These are phyloP conservation scores for Aspergillus aculeatinus DNA, from an alignment of 2,329 filamentous ascomycete genomes.

Conservation along the genomic window DNA sequence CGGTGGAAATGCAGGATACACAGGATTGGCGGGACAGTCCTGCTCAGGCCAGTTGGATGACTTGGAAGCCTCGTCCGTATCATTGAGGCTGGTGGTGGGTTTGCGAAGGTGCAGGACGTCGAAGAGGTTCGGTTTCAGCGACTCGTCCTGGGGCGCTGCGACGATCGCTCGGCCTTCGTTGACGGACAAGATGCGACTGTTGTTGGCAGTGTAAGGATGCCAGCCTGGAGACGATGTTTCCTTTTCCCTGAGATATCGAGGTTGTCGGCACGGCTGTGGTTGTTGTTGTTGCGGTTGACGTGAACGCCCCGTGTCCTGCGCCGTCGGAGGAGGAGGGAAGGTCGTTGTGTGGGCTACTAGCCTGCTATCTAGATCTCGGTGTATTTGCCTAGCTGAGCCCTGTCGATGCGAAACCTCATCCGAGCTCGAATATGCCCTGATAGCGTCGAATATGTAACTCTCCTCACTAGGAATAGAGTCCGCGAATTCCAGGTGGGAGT, in stretches of 20 bases:
- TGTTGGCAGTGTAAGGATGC: constrained; percentile 20
- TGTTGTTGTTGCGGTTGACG: background rate
- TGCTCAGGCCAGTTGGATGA: constrained; percentile 25
- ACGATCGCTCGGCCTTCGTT: background rate
- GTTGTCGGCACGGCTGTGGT: background rate
- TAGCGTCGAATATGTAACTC: constrained; percentile 40
- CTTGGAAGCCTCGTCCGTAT: constrained; percentile 21
- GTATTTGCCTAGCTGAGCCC: constrained; percentile 8
- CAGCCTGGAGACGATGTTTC: constrained; percentile 19
- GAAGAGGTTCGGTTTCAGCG: background rate
- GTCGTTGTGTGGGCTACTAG: constrained; percentile 31
- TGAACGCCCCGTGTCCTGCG: constrained; percentile 2
- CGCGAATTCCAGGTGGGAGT: constrained; percentile 13
- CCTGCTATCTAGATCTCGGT: constrained; percentile 23
- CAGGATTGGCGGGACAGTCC: constrained; percentile 30
- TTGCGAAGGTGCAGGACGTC: constrained; percentile 18
- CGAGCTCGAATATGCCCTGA: constrained; percentile 30
- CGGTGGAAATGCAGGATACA: constrained; percentile 38
- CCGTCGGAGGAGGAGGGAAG: constrained; percentile 23
- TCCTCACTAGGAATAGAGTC: constrained; percentile 37
- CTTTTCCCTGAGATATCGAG: background rate
- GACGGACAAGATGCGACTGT: constrained; percentile 1
- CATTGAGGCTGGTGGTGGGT: constrained; percentile 28
- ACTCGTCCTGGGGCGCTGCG: background rate
- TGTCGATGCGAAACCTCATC: constrained; percentile 17